Percentiles rank a stretch among this genome's conserved stretches.
These are phyloP conservation scores for Colletotrichum camelliae DNA, from an alignment of 2,329 filamentous ascomycete species.

Conservation along the genomic window DNA sequence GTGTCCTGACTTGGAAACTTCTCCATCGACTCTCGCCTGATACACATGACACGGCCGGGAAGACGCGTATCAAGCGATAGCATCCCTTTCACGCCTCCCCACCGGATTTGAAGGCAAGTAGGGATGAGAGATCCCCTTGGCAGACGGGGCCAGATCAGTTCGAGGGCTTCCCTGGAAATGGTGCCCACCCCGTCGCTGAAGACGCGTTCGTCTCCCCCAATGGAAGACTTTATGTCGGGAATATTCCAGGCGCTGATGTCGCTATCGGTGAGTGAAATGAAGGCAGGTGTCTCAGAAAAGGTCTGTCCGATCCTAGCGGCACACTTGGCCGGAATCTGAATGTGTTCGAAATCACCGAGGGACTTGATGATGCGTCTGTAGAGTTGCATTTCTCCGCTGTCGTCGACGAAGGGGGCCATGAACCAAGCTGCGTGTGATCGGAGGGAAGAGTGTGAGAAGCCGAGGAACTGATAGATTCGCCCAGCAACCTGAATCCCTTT, in stretches of 20 bases:
- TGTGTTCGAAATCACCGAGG: constrained; percentile 56
- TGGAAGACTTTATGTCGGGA: constrained; percentile 55
- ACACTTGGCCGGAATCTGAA: constrained; percentile 59
- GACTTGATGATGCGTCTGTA: constrained; percentile 48
- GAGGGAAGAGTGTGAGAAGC: constrained; percentile 81
- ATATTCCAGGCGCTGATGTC: constrained; percentile 41
- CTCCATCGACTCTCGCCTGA: constrained; percentile 76
- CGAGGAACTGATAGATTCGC: constrained; percentile 69
- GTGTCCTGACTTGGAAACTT: constrained; percentile 70
- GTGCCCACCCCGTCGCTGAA: constrained; percentile 86
- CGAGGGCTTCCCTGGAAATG: constrained; percentile 65
- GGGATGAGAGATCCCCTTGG: constrained; percentile 54
- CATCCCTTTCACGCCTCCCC: constrained; percentile 79
- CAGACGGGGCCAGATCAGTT: constrained; percentile 63
- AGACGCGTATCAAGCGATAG: constrained; percentile 71
- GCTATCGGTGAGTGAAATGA: constrained; percentile 54
- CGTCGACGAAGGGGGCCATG: constrained; percentile 50
- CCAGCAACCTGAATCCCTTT: constrained; percentile 69
- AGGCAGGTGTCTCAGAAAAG: constrained; percentile 76
- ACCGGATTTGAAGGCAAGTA: constrained; percentile 77
- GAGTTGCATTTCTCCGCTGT: constrained; percentile 34
- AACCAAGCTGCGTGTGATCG: constrained; percentile 75
- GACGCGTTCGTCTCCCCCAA: constrained; percentile 49
- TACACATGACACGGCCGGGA: constrained; percentile 58
- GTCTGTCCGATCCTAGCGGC: constrained; percentile 69